Percentiles rank a stretch among this genome's conserved stretches.
These are phyloP conservation scores for Eucalyptus curtisii DNA, from an alignment of 345 rosid species.

Conservation along the genomic window DNA sequence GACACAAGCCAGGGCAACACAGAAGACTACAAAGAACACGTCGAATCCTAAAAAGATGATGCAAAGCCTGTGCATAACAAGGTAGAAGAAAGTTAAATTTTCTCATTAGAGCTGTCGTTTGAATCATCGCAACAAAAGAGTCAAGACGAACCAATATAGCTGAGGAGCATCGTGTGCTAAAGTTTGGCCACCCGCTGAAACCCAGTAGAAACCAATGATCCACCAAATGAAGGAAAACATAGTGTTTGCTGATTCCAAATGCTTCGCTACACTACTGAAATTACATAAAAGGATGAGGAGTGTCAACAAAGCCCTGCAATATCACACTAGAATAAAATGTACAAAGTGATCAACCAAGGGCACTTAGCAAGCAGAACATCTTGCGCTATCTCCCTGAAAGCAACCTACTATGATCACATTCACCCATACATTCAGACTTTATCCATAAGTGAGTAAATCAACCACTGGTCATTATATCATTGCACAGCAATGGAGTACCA, in stretches of 20 bases:
- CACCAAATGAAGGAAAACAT: constrained; percentile 98
- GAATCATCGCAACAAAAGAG: background rate
- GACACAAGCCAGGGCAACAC: constrained; percentile 91
- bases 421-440: background rate
- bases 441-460: background rate
- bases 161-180: constrained; percentile 61
- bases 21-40: constrained; percentile 93
- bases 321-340: background rate
- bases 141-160: constrained; percentile 70
- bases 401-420: background rate
- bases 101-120: background rate
- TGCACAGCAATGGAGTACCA: background rate
- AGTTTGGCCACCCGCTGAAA: constrained; percentile 80
- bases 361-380: background rate
- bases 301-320: background rate
- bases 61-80: constrained; percentile 55
- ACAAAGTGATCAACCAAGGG: background rate
- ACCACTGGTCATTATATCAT: background rate
- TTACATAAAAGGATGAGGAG: background rate
- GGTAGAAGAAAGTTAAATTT: constrained; percentile 1
- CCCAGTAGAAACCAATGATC: constrained; percentile 99
- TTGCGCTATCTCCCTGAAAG: background rate
- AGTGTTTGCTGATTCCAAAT: constrained; percentile 95
- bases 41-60: constrained; percentile 88
- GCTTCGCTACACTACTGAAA: constrained; percentile 61